Conservation (phyloP, 306 rosid genomes). For the Pterocarpus macrocarpus region DNA sequence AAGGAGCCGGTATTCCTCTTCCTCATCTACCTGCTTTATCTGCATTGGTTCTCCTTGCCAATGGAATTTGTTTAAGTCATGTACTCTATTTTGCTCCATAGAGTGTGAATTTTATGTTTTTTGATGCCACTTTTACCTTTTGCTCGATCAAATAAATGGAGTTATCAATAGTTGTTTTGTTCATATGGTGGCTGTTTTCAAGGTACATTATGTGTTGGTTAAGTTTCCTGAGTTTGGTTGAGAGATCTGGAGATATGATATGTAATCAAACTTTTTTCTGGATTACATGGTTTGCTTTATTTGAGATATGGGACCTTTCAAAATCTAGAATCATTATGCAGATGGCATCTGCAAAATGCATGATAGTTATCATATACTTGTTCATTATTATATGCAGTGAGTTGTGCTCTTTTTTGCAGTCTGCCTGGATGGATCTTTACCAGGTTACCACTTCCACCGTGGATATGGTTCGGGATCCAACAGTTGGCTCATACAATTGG, state of each 20-base stretch:
- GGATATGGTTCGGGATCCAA: slow-evolving; percentile 64
- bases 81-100: not conserved
- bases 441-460: slow-evolving; percentile 61
- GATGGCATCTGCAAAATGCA: slow-evolving; percentile 41
- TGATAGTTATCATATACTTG: slow-evolving; percentile 28
- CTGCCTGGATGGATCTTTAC: slow-evolving; percentile 62
- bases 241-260: slow-evolving; percentile 48
- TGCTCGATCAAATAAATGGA: slow-evolving; percentile 3
- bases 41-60: slow-evolving; percentile 11
- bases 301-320: slow-evolving; percentile 32
- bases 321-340: slow-evolving; percentile 27
- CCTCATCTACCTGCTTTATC: not conserved
- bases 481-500: slow-evolving; percentile 64
- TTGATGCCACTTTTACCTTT: slow-evolving; percentile 4
- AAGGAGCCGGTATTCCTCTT: slow-evolving; percentile 64
- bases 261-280: slow-evolving; percentile 34
- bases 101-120: not conserved
- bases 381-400: slow-evolving; percentile 37
- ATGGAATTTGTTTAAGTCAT: not conserved
- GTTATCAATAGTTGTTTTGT: slow-evolving; percentile 19
- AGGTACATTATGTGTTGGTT: slow-evolving; percentile 6
- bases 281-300: slow-evolving; percentile 38
- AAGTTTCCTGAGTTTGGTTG: slow-evolving; percentile 20
- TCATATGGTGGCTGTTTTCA: slow-evolving; percentile 13
- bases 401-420: slow-evolving; percentile 51